Evolutionary conservation across 192 early-diverging fungal genomes (phyloP), one percentile per base, ranked within the genome.

Genomic region (Coemansia sp.): DNA sequence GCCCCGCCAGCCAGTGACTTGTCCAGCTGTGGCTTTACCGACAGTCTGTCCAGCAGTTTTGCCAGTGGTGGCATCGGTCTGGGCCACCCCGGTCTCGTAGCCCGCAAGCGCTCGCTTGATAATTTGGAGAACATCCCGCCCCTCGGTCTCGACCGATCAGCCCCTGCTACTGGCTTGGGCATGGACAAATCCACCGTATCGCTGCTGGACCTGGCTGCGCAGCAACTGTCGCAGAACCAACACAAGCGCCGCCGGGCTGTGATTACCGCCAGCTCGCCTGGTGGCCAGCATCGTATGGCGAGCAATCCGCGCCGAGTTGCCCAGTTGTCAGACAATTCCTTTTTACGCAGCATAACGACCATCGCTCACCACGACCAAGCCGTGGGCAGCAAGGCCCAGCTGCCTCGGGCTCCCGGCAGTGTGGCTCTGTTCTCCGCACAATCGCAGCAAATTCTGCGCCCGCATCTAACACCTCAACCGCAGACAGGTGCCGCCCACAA

Each of bases 41-140:
- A 63, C 11, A 72, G 59, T 51, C 67, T 77, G 10, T 45, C 69
- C 36, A 67, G 68, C 61, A 65, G 69, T 10, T 70, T 70, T 61
- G 64, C 40, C 48, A 71, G 56, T 62, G 55, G 69, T 24, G 77
- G 67, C 13, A 58, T 81, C 59, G 63, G 65, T 10, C 69, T 81
- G 10, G 78, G 78, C 51, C 78, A 75, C 64, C 48, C 65, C 1
- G 78, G 69, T 44, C 55, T 67, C 9, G 27, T 74, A 13, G 36
- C 64, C 10, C 78, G 74, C 74, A 81, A 81, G 64, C 78, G 78
- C 40, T 75, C 74, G 36, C 69, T 81, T 17, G 78, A 81, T 27
- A 81, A 76, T 44, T 36, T 68, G 27, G 78, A 81, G 32, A 81
- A 81, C 36, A 67, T 81, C 31, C 78, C 78, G 17, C 74, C 73